phyloP scores from a whole-genome alignment of 75 land plant genomes.

The Larix kaempferi region DNA sequence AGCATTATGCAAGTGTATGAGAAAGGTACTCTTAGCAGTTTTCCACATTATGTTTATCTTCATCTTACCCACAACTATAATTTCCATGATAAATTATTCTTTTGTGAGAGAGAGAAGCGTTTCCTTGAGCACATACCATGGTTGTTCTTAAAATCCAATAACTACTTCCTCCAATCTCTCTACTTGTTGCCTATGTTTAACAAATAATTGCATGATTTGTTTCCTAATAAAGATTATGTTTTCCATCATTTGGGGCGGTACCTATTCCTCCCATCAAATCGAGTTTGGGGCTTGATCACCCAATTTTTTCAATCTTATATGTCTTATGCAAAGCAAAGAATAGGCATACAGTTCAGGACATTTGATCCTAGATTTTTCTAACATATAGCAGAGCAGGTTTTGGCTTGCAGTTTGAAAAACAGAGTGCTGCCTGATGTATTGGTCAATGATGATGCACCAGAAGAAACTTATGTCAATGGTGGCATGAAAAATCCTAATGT shows the following conservation, averaged over 20 bases:
- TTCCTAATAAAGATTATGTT: constrained; percentile 64
- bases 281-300: constrained; percentile 72
- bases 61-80: constrained; percentile 63
- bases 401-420: constrained; percentile 35
- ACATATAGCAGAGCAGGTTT: constrained; percentile 41
- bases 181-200: constrained; percentile 46
- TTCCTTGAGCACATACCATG: constrained; percentile 44
- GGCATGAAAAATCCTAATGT: constrained; percentile 26
- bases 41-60: constrained; percentile 40
- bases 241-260: constrained; percentile 83
- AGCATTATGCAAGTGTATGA: constrained; percentile 9
- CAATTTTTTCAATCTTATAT: constrained; percentile 62
- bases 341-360: constrained; percentile 72
- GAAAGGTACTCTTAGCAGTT: neutral
- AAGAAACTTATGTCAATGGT: constrained; percentile 2
- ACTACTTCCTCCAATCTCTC: constrained; percentile 74
- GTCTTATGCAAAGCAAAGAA: constrained; percentile 41
- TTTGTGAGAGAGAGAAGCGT: constrained; percentile 68
- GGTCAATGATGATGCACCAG: no score
- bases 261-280: constrained; percentile 70
- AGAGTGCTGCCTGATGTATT: constrained; percentile 47
- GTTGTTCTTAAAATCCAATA: constrained; percentile 61
- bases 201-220: constrained; percentile 53
- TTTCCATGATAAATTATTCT: constrained; percentile 66
- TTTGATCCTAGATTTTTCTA: constrained; percentile 33